phyloP scores from a whole-genome alignment of 2,329 filamentous ascomycete species.

The Trichoderma atroviride region DNA sequence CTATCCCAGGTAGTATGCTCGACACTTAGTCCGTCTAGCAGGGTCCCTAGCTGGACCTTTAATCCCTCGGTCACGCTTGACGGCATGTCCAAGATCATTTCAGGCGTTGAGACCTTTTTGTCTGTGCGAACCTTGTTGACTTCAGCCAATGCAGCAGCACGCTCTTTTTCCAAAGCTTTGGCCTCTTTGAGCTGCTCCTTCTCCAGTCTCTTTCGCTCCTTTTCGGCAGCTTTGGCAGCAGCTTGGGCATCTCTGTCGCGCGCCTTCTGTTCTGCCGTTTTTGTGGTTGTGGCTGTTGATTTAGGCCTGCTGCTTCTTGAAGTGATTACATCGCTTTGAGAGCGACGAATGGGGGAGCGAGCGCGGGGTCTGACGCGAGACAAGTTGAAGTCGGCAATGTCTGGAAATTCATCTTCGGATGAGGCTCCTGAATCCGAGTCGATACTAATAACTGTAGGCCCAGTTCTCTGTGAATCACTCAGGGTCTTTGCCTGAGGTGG shows the following conservation, averaged over 20 bases:
- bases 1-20: conserved; percentile 50
- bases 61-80: conserved; percentile 53
- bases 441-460: conserved; percentile 40
- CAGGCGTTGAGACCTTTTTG: conserved; percentile 71
- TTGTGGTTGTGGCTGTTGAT: conserved; percentile 31
- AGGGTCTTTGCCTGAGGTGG: conserved; percentile 28
- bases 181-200: conserved; percentile 63
- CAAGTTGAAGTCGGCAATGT: conserved; percentile 47
- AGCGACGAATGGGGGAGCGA: conserved; percentile 35
- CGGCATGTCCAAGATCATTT: conserved; percentile 78
- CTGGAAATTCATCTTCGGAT: conserved; percentile 54
- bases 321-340: conserved; percentile 38
- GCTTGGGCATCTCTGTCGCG: conserved; percentile 50
- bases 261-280: conserved; percentile 42
- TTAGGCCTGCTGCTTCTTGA: conserved; percentile 30
- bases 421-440: conserved; percentile 38
- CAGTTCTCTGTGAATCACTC: conserved; percentile 1
- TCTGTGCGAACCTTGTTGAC: conserved; percentile 74
- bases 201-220: conserved; percentile 58
- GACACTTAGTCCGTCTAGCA: conserved; percentile 56
- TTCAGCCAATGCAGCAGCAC: conserved; percentile 66
- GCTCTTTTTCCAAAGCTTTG: conserved; percentile 64
- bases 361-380: conserved; percentile 33
- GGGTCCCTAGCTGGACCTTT: conserved; percentile 49
- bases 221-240: conserved; percentile 56